Evolutionary conservation across 352 stramenopile species (phyloP).

Genomic region (Pythium folliculosum): DNA sequence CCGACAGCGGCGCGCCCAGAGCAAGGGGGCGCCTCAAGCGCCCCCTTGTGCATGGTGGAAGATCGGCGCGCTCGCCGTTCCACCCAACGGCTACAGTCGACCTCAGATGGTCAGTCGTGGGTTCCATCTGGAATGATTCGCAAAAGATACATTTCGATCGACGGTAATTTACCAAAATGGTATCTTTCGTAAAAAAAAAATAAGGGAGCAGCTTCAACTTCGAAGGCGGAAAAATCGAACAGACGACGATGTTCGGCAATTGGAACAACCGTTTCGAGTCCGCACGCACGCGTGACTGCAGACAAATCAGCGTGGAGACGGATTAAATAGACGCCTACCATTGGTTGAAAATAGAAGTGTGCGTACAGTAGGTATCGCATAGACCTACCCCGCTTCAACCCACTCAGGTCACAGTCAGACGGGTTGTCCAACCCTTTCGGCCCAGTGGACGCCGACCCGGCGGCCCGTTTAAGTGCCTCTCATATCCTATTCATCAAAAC

Average conservation of each 20-base stretch:
- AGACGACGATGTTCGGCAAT: neutral
- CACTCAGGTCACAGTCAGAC: neutral
- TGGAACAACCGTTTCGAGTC: neutral
- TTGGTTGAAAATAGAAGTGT: constrained; percentile 23
- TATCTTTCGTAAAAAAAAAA: constrained; percentile 14
- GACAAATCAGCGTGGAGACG: constrained; percentile 10
- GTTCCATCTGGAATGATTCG: constrained; percentile 16
- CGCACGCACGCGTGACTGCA: neutral
- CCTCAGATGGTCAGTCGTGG: constrained; percentile 12
- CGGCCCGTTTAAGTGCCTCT: neutral
- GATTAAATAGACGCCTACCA: constrained; percentile 15
- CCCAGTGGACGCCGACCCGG: neutral
- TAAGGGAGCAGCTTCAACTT: constrained; percentile 6
- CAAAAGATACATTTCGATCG: constrained; percentile 18
- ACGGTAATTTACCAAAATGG: constrained; percentile 12
- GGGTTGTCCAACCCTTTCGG: neutral
- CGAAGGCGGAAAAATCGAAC: constrained; percentile 7
- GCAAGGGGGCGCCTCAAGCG: too few relatives aligned
- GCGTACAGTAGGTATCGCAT: constrained; percentile 6
- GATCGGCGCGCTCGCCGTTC: neutral
- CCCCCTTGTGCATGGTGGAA: neutral
- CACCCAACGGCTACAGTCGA: neutral
- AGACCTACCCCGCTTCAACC: constrained; percentile 10
- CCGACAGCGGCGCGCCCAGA: too few relatives aligned
- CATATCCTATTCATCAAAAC: neutral